Conservation (phyloP, 31 red algal species). For the Asparagopsis taxiformis region DNA sequence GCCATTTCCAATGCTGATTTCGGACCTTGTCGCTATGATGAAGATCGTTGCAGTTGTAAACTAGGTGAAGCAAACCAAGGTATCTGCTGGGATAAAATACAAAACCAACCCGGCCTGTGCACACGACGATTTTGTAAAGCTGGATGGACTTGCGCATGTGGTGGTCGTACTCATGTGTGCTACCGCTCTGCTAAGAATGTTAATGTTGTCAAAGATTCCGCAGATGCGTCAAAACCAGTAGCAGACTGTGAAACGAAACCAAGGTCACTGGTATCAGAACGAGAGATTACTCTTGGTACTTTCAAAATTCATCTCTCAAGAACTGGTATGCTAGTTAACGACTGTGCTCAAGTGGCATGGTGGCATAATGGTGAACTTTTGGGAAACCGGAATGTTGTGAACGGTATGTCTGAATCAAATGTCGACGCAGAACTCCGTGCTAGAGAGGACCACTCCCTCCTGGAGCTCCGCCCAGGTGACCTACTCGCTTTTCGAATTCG, state of each 20-base stretch:
- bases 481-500: slow-evolving; percentile 60
- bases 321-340: slow-evolving; percentile 32
- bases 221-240: slow-evolving; percentile 17
- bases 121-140: slow-evolving; percentile 52
- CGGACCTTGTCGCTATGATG: slow-evolving; percentile 60
- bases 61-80: slow-evolving; percentile 66
- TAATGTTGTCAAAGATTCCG: slow-evolving; percentile 23
- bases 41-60: slow-evolving; percentile 62
- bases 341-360: slow-evolving; percentile 58
- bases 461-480: slow-evolving; percentile 68
- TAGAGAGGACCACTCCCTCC: slow-evolving; percentile 48
- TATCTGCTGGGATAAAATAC: slow-evolving; percentile 66
- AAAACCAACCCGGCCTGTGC: slow-evolving; percentile 29
- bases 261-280: slow-evolving; percentile 20
- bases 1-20: too few species aligned
- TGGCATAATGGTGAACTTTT: slow-evolving; percentile 65
- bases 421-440: slow-evolving; percentile 29
- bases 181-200: slow-evolving; percentile 17
- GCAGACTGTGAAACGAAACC: slow-evolving; percentile 35
- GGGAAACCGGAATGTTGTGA: slow-evolving; percentile 12
- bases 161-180: slow-evolving; percentile 66
- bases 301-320: slow-evolving; percentile 50
- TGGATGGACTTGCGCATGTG: slow-evolving; percentile 79
- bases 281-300: slow-evolving; percentile 55
- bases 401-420: slow-evolving; percentile 8